Evolutionary conservation across 78 protist species (phyloP).

Genomic region (Planoprotostelium fungivorum): DNA sequence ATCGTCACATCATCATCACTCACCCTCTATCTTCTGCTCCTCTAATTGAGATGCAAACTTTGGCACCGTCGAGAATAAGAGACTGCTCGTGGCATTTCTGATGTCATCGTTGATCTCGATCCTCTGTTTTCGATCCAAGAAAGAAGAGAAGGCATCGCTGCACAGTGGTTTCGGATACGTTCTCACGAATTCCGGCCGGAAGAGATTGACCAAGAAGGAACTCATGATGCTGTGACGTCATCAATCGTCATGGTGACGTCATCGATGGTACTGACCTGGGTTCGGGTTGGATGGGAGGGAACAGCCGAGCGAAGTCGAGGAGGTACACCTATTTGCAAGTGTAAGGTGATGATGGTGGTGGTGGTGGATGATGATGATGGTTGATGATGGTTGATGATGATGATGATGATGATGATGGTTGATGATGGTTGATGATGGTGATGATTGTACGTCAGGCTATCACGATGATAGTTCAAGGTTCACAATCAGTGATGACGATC

Average conservation of each 20-base stretch:
- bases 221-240: constrained; percentile 8
- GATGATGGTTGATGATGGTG: no score
- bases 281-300: constrained; percentile 56
- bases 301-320: constrained; percentile 60
- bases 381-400: no score
- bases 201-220: constrained; percentile 29
- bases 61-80: background rate
- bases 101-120: background rate
- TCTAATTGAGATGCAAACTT: background rate
- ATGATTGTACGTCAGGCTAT: no score
- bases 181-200: constrained; percentile 70
- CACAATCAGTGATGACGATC: constrained; percentile 43
- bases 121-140: background rate
- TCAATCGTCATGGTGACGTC: background rate
- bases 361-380: no score
- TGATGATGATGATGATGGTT: no score
- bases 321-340: constrained; percentile 14
- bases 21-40: background rate
- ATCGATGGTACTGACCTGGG: background rate
- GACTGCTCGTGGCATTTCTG: background rate
- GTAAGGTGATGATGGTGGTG: no score
- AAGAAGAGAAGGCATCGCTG: constrained; percentile 35
- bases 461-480: constrained; percentile 38
- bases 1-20: no score
- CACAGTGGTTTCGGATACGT: constrained; percentile 55